These are phyloP conservation scores for Populus davidiana DNA, from an alignment of 345 rosid genomes.

Conservation along the genomic window DNA sequence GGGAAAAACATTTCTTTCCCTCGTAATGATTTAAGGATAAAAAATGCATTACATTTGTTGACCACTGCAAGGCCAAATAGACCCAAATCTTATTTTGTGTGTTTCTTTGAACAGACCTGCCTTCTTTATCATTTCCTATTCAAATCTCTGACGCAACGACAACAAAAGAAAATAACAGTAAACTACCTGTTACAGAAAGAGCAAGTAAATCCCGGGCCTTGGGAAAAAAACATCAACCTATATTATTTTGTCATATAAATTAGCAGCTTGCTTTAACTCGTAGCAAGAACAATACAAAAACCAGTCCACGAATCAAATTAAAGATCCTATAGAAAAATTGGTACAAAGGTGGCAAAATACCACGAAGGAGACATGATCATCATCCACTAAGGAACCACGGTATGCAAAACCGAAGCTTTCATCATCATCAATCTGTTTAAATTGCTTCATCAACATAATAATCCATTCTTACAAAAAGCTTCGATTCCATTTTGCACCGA, in stretches of 20 bases:
- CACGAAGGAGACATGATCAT: background rate
- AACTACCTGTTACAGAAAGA: background rate
- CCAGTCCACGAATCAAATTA: background rate
- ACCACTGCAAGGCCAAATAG: no score
- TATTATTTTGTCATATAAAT: background rate
- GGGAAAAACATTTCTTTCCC: no score
- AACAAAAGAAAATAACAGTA: background rate
- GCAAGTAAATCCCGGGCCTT: background rate
- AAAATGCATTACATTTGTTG: no score
- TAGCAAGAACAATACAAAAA: background rate
- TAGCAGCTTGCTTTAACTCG: background rate
- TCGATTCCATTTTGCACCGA: background rate
- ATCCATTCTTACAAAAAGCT: background rate
- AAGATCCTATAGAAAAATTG: background rate
- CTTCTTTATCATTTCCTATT: no score
- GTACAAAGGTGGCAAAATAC: constrained; percentile 1
- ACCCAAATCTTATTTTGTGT: no score
- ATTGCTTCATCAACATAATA: background rate
- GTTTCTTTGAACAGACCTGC: no score
- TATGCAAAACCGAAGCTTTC: background rate
- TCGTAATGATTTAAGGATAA: no score
- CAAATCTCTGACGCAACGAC: no score
- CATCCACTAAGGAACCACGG: background rate
- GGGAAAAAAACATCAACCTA: background rate
- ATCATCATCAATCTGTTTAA: background rate